These are phyloP conservation scores for Colletotrichum sojae DNA, from an alignment of 2,329 filamentous ascomycete species.

Conservation along the genomic window DNA sequence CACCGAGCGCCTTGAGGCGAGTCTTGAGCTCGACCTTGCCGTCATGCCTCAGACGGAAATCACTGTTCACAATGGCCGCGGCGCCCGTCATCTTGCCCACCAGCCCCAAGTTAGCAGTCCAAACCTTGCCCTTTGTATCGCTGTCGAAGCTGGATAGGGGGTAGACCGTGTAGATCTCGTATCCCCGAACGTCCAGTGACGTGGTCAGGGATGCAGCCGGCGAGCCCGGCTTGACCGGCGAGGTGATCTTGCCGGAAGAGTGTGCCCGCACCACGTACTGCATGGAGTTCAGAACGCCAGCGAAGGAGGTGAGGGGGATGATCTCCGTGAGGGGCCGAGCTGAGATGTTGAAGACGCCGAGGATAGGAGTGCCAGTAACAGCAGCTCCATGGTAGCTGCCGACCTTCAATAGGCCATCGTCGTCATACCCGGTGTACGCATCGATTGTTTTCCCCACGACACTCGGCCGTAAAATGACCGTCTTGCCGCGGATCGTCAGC, in stretches of 20 bases:
- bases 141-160: slow-evolving; percentile 72
- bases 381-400: slow-evolving; percentile 80
- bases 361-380: slow-evolving; percentile 79
- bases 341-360: slow-evolving; percentile 89
- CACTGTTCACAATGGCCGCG: slow-evolving; percentile 79
- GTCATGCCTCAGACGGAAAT: slow-evolving; percentile 67
- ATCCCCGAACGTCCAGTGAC: slow-evolving; percentile 75
- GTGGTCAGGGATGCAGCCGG: slow-evolving; percentile 70
- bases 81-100: slow-evolving; percentile 91
- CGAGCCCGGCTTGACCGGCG: slow-evolving; percentile 60
- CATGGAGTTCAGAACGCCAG: slow-evolving; percentile 72
- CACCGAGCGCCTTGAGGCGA: slow-evolving; percentile 84
- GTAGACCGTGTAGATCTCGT: slow-evolving; percentile 86
- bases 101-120: slow-evolving; percentile 81
- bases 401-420: slow-evolving; percentile 81
- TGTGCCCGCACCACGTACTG: slow-evolving; percentile 83
- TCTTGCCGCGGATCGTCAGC: slow-evolving; percentile 77
- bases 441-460: slow-evolving; percentile 80
- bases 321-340: slow-evolving; percentile 75
- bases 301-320: slow-evolving; percentile 79
- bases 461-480: slow-evolving; percentile 85
- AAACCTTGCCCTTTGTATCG: slow-evolving; percentile 57
- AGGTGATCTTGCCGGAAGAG: slow-evolving; percentile 73
- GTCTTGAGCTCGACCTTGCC: slow-evolving; percentile 76
- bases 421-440: slow-evolving; percentile 82